phyloP scores from a whole-genome alignment of 306 rosid species.

The Spatholobus suberectus region DNA sequence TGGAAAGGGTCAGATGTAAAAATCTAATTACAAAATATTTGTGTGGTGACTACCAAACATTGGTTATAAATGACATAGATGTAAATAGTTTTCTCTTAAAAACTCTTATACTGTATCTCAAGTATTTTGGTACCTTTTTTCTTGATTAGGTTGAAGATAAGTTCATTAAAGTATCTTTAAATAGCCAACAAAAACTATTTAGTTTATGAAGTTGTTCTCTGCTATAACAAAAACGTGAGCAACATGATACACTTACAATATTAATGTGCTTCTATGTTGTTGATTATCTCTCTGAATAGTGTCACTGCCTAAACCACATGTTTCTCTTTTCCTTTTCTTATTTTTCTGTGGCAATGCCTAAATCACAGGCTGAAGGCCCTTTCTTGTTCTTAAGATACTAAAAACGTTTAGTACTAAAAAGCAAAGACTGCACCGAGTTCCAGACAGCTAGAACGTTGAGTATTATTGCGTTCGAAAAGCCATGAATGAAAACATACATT shows the following conservation, averaged over 20 bases:
- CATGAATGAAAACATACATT: background rate
- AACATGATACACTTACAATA: background rate
- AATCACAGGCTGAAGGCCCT: background rate
- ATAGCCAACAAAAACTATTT: background rate
- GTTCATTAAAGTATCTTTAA: background rate
- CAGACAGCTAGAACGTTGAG: background rate
- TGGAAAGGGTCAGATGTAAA: background rate
- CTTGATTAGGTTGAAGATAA: background rate
- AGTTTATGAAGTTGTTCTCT: background rate
- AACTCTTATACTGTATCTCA: background rate
- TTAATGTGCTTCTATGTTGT: background rate
- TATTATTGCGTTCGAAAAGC: background rate
- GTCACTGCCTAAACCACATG: background rate
- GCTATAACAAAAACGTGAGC: background rate
- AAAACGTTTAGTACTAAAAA: background rate
- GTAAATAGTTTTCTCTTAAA: background rate
- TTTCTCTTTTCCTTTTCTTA: background rate
- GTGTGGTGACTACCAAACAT: background rate
- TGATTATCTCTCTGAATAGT: background rate
- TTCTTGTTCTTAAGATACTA: background rate
- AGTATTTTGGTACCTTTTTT: background rate
- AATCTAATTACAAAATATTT: background rate
- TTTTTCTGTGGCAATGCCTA: background rate
- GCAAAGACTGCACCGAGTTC: background rate
- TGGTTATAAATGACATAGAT: conserved; percentile 8